These are phyloP conservation scores for Pugionium dolabratum DNA, from an alignment of 345 rosid species.

Conservation along the genomic window DNA sequence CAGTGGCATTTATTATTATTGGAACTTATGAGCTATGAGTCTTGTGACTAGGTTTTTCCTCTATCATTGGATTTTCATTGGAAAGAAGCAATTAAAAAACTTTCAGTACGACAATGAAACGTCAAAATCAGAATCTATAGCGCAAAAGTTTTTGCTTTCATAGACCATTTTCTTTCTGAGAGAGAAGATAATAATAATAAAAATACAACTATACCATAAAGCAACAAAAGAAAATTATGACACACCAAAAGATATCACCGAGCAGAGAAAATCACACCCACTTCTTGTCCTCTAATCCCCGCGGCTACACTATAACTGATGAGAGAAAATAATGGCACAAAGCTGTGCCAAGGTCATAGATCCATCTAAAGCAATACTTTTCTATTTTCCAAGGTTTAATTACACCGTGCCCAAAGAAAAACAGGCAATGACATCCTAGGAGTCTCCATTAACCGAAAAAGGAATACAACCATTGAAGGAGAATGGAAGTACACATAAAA, in stretches of 20 bases:
- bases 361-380: too few species aligned
- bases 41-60: too few species aligned
- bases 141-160: conserved; percentile 47
- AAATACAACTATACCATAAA: conserved; percentile 2
- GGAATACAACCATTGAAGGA: conserved; percentile 25
- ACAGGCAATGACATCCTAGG: too few species aligned
- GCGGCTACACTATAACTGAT: conserved; percentile 20
- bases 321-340: conserved; percentile 29
- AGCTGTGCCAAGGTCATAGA: too few species aligned
- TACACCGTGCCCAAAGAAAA: too few species aligned
- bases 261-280: conserved; percentile 32
- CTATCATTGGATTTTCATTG: too few species aligned
- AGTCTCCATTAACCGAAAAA: too few species aligned
- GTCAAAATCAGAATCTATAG: conserved; percentile 73
- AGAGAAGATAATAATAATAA: conserved; percentile 19
- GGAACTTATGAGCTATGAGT: too few species aligned
- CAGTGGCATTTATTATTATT: too few species aligned
- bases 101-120: conserved; percentile 51
- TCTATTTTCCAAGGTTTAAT: too few species aligned
- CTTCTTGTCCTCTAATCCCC: conserved; percentile 10
- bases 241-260: conserved; percentile 19
- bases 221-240: conserved; percentile 31
- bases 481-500: conserved; percentile 11
- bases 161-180: conserved; percentile 48
- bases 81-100: too few species aligned